Base-by-base conservation (phyloP, 352 stramenopile genomes). In the Globisporangium sylvaticum region DNA sequence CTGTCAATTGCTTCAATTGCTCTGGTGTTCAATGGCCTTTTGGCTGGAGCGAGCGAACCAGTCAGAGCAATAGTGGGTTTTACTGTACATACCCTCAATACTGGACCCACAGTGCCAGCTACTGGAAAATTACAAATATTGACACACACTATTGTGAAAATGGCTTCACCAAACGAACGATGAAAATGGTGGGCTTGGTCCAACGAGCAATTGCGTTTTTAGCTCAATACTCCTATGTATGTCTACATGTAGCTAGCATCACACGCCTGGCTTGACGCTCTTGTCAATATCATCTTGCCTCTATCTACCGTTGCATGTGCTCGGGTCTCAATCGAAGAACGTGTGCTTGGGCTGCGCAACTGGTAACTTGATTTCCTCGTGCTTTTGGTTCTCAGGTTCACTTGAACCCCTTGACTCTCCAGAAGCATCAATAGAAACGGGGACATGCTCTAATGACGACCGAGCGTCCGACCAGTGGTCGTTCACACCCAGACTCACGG, bases 391-490 rank as follows among this genome's bases (percentile, higher is more conserved):
- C 12, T 60, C 52, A 6, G 20, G 1, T 4, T 25, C 15, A 5
- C 15, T 3, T 56, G 42, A 22, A 20, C 20, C 6, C 29, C n/a
- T 48, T 31, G 14, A 4, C 14, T 62, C 57, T n/a, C 20, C 29
- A 29, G 9, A 15, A 24, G 14, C 9, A 0, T 56, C 32, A 8
- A 20, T 9, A 39, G 20, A 4, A 9, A 22, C 9, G 10, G 29
- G 3, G 3, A 27, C 18, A 14, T 55, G 54, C 60, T 85, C 78
- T n/a, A 81, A 65, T 1, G 78, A 85, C n/a, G 78, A 85, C 27
- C 72, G 78, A 25, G 75, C 77, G 62, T 87, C 79, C 2, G 79
- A 87, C 79, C 79, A 87, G 37, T 87, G 79, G 31, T 62, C 69
- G 34, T 87, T 87, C 7, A 67, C 61, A 10, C 77, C 71, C 22